Evolutionary conservation across 2,329 filamentous ascomycete species (phyloP), one percentile per base, ranked within the genome.

Genomic region (Thermothelomyces thermophilus): DNA sequence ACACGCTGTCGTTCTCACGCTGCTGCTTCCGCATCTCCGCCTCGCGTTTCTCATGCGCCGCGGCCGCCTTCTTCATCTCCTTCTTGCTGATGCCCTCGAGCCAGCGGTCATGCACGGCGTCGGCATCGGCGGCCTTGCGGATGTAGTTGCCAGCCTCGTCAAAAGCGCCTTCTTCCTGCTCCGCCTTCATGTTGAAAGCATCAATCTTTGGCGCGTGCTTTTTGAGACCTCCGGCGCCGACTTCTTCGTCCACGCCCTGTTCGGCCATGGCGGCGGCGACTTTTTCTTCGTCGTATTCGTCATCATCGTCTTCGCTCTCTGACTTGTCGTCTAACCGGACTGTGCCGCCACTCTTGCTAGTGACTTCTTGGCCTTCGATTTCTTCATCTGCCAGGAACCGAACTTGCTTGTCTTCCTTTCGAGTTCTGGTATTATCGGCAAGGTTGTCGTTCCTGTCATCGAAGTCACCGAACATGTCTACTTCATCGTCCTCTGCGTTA

Each of bases 121-220:
- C 90, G 0, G 89, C 88, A 61, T 98, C 93, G 8, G 72, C 79
- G 0, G 90, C 90, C 67, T 94, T 94, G 50, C 93, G 82, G 39
- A 98, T 82, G 65, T 83, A 98, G 66, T 97, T 98, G 9, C 91
- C 91, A 1, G 83, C 73, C 59, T 93, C 86, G 64, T 98, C 93
- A 62, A 96, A 98, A 10, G 83, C 79, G 1, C 93, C 93, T 59
- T 97, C 91, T 63, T 97, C 90, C 66, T 94, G 84, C 67, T 98
- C 93, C 11, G 80, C 73, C 52, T 81, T 83, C 76, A 98, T 87
- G 64, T 98, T 97, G 76, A 98, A 98, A 2, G 91, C 91, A 66
- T 97, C 93, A 5, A 98, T 77, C 65, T 93, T 88, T 1, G 93
- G 93, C 1, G 93, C 93, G 66, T 96, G 89, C 61, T 83, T 87